These are phyloP conservation scores for Moniliophthora roreri DNA, from an alignment of 1,284 basidiomycete genomes.

Conservation along the genomic window DNA sequence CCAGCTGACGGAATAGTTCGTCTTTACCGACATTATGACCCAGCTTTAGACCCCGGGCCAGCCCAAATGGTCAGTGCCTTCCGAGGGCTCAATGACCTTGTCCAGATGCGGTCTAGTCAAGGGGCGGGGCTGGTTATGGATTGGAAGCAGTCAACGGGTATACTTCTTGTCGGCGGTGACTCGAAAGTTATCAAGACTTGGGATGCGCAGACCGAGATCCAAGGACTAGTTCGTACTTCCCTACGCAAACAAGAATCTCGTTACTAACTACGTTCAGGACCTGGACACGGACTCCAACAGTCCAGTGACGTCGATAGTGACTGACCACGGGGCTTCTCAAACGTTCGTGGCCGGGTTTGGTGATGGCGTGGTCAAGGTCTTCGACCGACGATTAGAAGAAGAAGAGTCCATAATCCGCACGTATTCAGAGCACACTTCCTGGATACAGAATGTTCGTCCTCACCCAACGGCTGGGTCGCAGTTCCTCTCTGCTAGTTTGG, in stretches of 20 bases:
- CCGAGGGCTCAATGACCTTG: slow-evolving; percentile 83
- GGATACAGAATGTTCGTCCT: slow-evolving; percentile 91
- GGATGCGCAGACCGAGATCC: slow-evolving; percentile 93
- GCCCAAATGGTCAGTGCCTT: slow-evolving; percentile 92
- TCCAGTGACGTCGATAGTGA: slow-evolving; percentile 84
- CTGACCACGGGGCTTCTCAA: slow-evolving; percentile 78
- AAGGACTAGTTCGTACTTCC: slow-evolving; percentile 62
- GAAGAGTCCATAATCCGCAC: slow-evolving; percentile 84
- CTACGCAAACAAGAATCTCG: no score
- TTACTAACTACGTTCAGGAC: slow-evolving; percentile 49
- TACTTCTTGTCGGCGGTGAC: slow-evolving; percentile 89
- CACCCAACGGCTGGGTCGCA: slow-evolving; percentile 76
- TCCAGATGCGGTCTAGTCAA: slow-evolving; percentile 54
- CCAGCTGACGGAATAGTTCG: slow-evolving; percentile 90
- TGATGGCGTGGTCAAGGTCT: slow-evolving; percentile 89
- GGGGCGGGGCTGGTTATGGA: slow-evolving; percentile 87
- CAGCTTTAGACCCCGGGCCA: slow-evolving; percentile 59
- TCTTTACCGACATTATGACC: slow-evolving; percentile 89
- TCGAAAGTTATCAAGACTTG: slow-evolving; percentile 88
- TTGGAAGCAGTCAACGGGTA: slow-evolving; percentile 92
- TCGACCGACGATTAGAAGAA: slow-evolving; percentile 87
- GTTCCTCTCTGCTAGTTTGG: slow-evolving; percentile 87
- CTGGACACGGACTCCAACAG: slow-evolving; percentile 89
- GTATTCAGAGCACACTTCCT: slow-evolving; percentile 84
- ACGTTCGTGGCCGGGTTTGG: slow-evolving; percentile 92